These are phyloP conservation scores for Aspergillus felis DNA, from an alignment of 2,329 filamentous ascomycete genomes.

Conservation along the genomic window DNA sequence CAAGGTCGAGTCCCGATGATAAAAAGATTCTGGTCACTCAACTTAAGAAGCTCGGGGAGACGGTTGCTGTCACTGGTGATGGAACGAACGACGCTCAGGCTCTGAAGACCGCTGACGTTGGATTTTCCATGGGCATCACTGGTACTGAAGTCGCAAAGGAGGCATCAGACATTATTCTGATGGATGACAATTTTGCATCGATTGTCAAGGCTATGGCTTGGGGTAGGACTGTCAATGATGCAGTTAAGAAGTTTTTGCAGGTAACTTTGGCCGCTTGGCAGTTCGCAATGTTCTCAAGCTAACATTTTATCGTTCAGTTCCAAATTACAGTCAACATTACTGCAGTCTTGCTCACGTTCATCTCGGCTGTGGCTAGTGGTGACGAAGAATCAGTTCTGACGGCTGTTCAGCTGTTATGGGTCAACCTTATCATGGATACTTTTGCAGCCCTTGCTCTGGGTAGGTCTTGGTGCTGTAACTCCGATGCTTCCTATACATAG, in stretches of 20 bases:
- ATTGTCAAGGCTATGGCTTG: conserved; percentile 80
- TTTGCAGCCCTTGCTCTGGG: conserved; percentile 60
- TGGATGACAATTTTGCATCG: conserved; percentile 86
- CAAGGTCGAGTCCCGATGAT: conserved; percentile 70
- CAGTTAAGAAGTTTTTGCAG: conserved; percentile 69
- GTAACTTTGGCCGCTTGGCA: conserved; percentile 7
- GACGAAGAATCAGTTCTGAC: conserved; percentile 59
- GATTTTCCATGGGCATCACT: conserved; percentile 81
- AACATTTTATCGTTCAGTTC: conserved; percentile 24
- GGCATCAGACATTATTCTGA: conserved; percentile 77
- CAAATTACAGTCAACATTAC: conserved; percentile 61
- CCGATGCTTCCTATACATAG: not conserved
- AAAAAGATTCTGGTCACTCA: conserved; percentile 69
- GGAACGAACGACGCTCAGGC: conserved; percentile 81
- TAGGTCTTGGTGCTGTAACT: conserved; percentile 9
- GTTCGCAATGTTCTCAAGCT: not conserved
- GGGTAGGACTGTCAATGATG: conserved; percentile 74
- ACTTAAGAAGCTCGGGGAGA: conserved; percentile 69
- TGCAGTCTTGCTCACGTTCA: conserved; percentile 61
- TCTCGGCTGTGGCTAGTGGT: conserved; percentile 57
- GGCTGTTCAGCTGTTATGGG: conserved; percentile 65
- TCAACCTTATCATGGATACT: conserved; percentile 68
- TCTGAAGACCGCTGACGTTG: conserved; percentile 75
- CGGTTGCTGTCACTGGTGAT: conserved; percentile 77
- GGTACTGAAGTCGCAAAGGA: conserved; percentile 83